Evolutionary conservation across 2,329 filamentous ascomycete genomes (phyloP), one percentile per base, ranked within the genome.

Genomic region (Erysiphe pulchra): DNA sequence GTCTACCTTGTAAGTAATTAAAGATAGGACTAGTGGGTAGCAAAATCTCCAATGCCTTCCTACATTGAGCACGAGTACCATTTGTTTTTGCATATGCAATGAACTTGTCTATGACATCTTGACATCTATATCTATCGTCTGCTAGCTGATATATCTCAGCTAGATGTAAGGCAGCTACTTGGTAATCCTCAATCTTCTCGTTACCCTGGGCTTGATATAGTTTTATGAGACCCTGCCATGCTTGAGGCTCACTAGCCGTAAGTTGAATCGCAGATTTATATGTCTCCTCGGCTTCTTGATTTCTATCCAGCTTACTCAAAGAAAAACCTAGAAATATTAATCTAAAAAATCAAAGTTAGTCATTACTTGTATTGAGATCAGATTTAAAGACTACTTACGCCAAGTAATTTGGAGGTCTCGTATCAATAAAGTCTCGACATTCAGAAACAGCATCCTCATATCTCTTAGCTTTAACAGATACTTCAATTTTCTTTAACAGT

Each of bases 291-390:
- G 90, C 77, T 37, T 83, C 78, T 7, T 80, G 74, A 8, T 70
- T 62, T 49, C 75, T 71, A 49, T 74, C 73, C 50, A 79, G 71
- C 59, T 85, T 90, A 60, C 92, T 84, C 41, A 79, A 66, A 1
- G 82, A 80, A 59, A 92, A 83, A 1, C 83, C 90, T 16, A 92
- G 66, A 57, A 94, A 92, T n/a, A 95, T 70, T 51, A 82, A 73
- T 24, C 79, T 83, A 48, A 16, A 11, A 50, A 48, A 42, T 28
- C 8, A 28, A 6, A 8, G 4, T 51, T 33, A 51, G 47, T 40
- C 42, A 33, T 17, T 13, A 45, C 13, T 16, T 36, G n/a, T 11
- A 13, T 33, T 28, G 9, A 32, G 13, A 5, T 13, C 4, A 12
- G 28, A 17, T 13, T 32, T n/a, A 14, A 13, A 20, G n/a, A 13